These are phyloP conservation scores for Adansonia madagascariensis DNA, from an alignment of 441 rosid genomes.

Conservation along the genomic window DNA sequence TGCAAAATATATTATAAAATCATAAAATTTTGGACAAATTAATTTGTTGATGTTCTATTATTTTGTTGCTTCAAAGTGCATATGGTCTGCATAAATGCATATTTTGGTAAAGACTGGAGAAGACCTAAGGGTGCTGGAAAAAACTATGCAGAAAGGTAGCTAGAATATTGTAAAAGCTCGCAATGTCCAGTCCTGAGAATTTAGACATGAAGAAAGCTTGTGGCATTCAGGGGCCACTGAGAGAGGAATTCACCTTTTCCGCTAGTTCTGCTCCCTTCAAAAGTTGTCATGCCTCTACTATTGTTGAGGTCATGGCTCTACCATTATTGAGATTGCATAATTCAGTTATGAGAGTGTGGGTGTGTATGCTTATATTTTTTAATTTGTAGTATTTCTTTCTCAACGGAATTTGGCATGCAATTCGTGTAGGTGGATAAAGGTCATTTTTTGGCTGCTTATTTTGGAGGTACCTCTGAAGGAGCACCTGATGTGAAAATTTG, in stretches of 20 bases:
- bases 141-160: slow-evolving; percentile 30
- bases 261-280: slow-evolving; percentile 71
- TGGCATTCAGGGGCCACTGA: slow-evolving; percentile 30
- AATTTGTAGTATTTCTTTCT: slow-evolving; percentile 1
- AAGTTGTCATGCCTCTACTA: slow-evolving; percentile 89
- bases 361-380: neutral
- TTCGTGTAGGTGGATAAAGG: slow-evolving; percentile 58
- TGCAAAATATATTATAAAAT: neutral
- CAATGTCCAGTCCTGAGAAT: slow-evolving; percentile 21
- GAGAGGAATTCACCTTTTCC: slow-evolving; percentile 69
- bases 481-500: slow-evolving; percentile 89
- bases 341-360: neutral
- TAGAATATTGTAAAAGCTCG: slow-evolving; percentile 8
- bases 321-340: neutral
- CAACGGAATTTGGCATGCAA: slow-evolving; percentile 13
- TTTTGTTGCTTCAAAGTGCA: neutral
- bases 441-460: slow-evolving; percentile 84
- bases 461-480: slow-evolving; percentile 76
- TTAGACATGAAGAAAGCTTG: slow-evolving; percentile 41
- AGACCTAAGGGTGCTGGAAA: neutral
- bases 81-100: neutral
- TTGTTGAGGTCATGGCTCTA: slow-evolving; percentile 62
- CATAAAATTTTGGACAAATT: neutral
- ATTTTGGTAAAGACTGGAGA: neutral
- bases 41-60: neutral